These are phyloP conservation scores for Neocatenulostroma microsporum DNA, from an alignment of 2,329 filamentous ascomycete genomes.

Conservation along the genomic window DNA sequence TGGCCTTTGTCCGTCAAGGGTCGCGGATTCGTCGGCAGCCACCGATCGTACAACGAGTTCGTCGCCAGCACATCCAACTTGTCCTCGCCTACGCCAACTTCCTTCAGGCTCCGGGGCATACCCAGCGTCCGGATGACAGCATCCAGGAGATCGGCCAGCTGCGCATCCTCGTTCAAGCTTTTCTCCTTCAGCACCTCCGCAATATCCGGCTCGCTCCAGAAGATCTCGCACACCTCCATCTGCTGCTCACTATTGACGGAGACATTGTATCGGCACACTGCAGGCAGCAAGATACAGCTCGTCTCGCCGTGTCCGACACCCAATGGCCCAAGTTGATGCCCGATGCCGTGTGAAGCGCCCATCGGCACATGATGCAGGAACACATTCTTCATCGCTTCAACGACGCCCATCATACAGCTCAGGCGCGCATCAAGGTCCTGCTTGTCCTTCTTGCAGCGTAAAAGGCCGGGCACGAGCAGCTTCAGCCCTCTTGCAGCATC, in stretches of 20 bases:
- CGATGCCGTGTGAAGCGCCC: slow-evolving; percentile 37
- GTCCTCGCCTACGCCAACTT: slow-evolving; percentile 45
- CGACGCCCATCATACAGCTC: slow-evolving; percentile 43
- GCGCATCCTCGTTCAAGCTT: slow-evolving; percentile 16
- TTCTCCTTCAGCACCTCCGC: slow-evolving; percentile 28
- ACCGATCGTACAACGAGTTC: too few species aligned
- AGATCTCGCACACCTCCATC: slow-evolving; percentile 31
- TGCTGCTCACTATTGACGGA: slow-evolving; percentile 33
- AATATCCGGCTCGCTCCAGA: slow-evolving; percentile 34
- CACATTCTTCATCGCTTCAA: slow-evolving; percentile 27
- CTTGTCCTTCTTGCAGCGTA: slow-evolving; percentile 33
- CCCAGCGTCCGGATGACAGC: slow-evolving; percentile 45
- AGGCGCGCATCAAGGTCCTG: slow-evolving; percentile 37
- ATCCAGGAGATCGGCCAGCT: slow-evolving; percentile 47
- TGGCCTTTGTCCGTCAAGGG: too few species aligned
- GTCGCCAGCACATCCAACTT: slow-evolving; percentile 43
- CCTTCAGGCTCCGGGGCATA: slow-evolving; percentile 46
- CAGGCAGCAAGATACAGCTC: slow-evolving; percentile 49
- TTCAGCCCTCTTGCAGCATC: slow-evolving; percentile 29
- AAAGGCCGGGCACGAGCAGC: slow-evolving; percentile 37
- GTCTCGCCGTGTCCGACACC: slow-evolving; percentile 56
- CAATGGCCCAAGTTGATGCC: slow-evolving; percentile 41
- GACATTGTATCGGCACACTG: slow-evolving; percentile 50
- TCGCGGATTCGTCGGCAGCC: too few species aligned
- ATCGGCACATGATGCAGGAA: too few species aligned